Percentiles rank a stretch among this genome's conserved stretches.
Evolutionary conservation across 2,329 filamentous ascomycete species (phyloP).

Genomic region (Furcasterigmium furcatum): DNA sequence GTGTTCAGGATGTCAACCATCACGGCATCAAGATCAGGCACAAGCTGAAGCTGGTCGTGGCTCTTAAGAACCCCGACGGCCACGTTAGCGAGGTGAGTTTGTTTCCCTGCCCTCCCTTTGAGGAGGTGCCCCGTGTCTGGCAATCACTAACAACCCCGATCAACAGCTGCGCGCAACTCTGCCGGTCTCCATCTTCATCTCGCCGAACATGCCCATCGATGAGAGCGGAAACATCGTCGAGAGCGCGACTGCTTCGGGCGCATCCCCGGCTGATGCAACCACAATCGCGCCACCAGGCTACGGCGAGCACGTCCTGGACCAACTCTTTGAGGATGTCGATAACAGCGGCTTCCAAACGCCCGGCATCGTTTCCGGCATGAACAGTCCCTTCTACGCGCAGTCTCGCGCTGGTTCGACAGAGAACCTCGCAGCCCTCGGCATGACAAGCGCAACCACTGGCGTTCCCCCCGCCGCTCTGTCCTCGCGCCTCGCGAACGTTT

Average conservation of each 20-base stretch:
- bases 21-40: conserved; percentile 90
- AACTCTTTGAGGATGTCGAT: conserved; percentile 86
- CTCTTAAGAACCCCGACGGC: conserved; percentile 90
- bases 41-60: conserved; percentile 87
- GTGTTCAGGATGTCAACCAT: conserved; percentile 85
- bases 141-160: conserved; percentile 8
- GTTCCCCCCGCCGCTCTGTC: conserved; percentile 53
- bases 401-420: conserved; percentile 77
- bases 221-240: conserved; percentile 75
- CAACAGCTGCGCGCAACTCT: conserved; percentile 77
- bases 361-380: conserved; percentile 66
- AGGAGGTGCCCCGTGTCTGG: not conserved
- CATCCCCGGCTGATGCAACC: conserved; percentile 42
- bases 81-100: conserved; percentile 78
- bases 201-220: conserved; percentile 84
- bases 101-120: no score
- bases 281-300: conserved; percentile 87
- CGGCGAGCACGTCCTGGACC: conserved; percentile 84
- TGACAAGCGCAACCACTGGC: conserved; percentile 30
- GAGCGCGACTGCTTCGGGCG: conserved; percentile 39
- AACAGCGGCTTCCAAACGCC: conserved; percentile 78
- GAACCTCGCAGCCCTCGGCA: conserved; percentile 61
- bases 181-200: conserved; percentile 91
- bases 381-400: conserved; percentile 72
- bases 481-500: conserved; percentile 69